Base-by-base conservation (phyloP, 805 yeast species). In the Clavispora santaluciae region DNA sequence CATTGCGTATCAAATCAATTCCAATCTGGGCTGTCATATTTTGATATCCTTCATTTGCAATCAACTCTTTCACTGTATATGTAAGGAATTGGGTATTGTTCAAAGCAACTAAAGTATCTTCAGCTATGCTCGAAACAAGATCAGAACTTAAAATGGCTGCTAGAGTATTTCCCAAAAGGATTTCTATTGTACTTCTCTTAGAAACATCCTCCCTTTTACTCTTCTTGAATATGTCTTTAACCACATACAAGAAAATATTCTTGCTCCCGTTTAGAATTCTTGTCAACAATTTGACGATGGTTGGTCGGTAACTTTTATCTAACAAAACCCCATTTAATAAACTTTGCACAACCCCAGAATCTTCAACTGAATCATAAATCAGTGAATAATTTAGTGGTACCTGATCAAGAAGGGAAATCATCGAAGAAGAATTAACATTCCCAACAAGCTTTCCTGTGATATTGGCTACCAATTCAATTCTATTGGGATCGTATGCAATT, bases 71-170 rank as follows among this genome's bases (percentile, higher is more conserved):
- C n/a, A 63, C 50, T 9, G 61, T 56, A 48, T 66, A 63, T 9
- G 66, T 65, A 13, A 59, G 63, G 35, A 69, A 54, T 11, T 68
- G 70, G 5, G 74, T 68, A 44, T 67, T 64, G 53, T 69, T 69
- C 41, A 69, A 57, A 8, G 72, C 69, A 33, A 54, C 48, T 28
- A 63, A 47, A 9, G 54, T 41, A 31, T 56, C 66, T n/a, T 45
- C 45, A 37, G 62, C 55, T n/a, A 55, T 50, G 22, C 50, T 42
- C 26, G 48, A 46, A 22, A 66, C 56, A 6, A 61, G 23, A 17
- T 49, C 41, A 2, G 73, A 66, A 24, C 49, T 40, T 38, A 69
- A 53, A 20, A 64, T 45, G 1, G 61, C 38, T 6, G 58, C 53
- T 15, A 55, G 55, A 13, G 63, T 38, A 48, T 67, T 67, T 6